Evolutionary conservation across 106 monocot genomes (phyloP).

Genomic region (Dendrobium nobile): DNA sequence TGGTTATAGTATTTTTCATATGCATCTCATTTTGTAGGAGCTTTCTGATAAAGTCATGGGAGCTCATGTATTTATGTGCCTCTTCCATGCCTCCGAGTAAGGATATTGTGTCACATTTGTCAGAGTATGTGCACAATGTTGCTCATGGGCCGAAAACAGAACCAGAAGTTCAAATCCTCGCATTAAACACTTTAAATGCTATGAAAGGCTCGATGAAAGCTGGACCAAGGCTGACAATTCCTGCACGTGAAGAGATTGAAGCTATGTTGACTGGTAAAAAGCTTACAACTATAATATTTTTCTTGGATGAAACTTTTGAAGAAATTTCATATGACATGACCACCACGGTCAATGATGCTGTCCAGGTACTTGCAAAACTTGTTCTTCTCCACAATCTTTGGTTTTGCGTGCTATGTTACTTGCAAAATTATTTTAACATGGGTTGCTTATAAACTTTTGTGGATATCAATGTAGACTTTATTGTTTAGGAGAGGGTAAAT

Average conservation of each 20-base stretch:
- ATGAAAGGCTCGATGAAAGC: slow-evolving; percentile 82
- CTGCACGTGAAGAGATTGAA: slow-evolving; percentile 93
- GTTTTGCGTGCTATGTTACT: slow-evolving; percentile 3
- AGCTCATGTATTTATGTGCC: slow-evolving; percentile 90
- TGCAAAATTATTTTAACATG: neutral
- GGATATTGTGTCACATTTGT: slow-evolving; percentile 84
- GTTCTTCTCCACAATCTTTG: slow-evolving; percentile 1
- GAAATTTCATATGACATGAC: slow-evolving; percentile 99
- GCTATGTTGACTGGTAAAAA: slow-evolving; percentile 72
- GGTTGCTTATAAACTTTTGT: neutral
- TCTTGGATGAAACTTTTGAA: slow-evolving; percentile 98
- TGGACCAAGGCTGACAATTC: slow-evolving; percentile 70
- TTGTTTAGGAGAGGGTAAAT: neutral
- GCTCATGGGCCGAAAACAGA: slow-evolving; percentile 65
- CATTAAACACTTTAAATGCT: slow-evolving; percentile 73
- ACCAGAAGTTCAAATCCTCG: slow-evolving; percentile 69
- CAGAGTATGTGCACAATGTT: slow-evolving; percentile 83
- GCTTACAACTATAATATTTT: slow-evolving; percentile 97
- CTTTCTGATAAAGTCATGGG: slow-evolving; percentile 80
- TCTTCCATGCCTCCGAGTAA: slow-evolving; percentile 96
- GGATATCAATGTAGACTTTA: neutral
- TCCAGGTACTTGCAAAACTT: slow-evolving; percentile 53
- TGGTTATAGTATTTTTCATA: slow-evolving; percentile 5
- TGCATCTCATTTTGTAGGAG: slow-evolving; percentile 25
- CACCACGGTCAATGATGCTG: slow-evolving; percentile 95